Base-by-base conservation (phyloP, 257 asterid species). In the Solanum stenotomum region DNA sequence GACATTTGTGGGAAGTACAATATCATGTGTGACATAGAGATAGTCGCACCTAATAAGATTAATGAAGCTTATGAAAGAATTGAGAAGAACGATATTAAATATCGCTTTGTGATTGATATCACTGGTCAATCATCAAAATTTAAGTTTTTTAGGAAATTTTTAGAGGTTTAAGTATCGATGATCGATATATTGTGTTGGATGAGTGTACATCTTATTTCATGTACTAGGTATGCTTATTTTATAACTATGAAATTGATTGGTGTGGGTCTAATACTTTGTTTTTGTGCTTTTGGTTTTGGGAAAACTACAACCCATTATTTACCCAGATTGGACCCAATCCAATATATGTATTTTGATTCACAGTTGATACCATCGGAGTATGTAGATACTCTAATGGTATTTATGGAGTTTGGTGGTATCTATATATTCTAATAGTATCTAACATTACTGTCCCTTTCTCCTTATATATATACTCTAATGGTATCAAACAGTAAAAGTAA, bases 91-190 rank as follows among this genome's bases (percentile, higher is more conserved):
- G 98, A 96, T 71, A 96, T 96, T 22, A 96, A 95, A 92, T 96
- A 96, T 72, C 94, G 98, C 1, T 96, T 95, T 42, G 99, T 95
- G 65, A 94, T 95, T 35, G 98, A 95, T 83, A 88, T 95, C 3
- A 11, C 11, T 6, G 93, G 87, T 3, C 68, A 81, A 59, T 79
- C 90, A 78, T 40, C 95, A 35, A 90, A 89, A 3, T 74, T 86
- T 89, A 74, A 37, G 49, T 22, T 3, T 16, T 46, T 46, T 16
- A 44, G 65, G 37, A 2, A 13, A 0, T 13, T 40, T 18, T 33
- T 9, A 1, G 27, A 18, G 4, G 10, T 72, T 72, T 72, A 18
- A 34, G 5, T 18, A 74, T 74, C 3, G 16, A 4, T 46, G 56
- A 44, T 31, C n/a, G 25, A 16, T 34, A 33, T 16, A 68, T 29